A percentile compares a stretch with the other conserved stretches of the same genome.
These are phyloP conservation scores for Candida boleticola DNA, from an alignment of 805 yeast genomes.

Conservation along the genomic window DNA sequence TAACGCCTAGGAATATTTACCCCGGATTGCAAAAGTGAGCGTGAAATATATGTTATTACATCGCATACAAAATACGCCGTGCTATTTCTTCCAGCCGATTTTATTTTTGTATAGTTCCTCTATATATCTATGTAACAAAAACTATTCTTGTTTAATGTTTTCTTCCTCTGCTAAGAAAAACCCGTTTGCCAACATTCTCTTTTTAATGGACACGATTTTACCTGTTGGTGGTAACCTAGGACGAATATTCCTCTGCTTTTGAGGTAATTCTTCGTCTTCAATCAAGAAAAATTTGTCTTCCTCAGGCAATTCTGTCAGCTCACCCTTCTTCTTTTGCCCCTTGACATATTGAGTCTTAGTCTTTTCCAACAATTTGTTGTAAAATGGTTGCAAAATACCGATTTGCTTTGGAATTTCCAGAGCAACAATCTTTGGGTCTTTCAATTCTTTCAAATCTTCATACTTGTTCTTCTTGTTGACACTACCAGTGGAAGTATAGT, in stretches of 20 bases:
- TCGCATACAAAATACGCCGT: too few species aligned
- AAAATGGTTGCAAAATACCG: slow-evolving; percentile 58
- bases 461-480: slow-evolving; percentile 53
- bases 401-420: slow-evolving; percentile 52
- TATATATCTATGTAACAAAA: not conserved
- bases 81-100: too few species aligned
- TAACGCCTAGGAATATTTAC: too few species aligned
- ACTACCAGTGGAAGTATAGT: slow-evolving; percentile 43
- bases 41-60: too few species aligned
- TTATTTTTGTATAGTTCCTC: too few species aligned
- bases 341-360: slow-evolving; percentile 41
- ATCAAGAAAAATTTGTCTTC: slow-evolving; percentile 36
- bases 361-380: slow-evolving; percentile 37
- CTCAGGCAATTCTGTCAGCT: slow-evolving; percentile 40
- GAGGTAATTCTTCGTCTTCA: slow-evolving; percentile 85
- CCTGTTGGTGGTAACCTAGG: slow-evolving; percentile 92
- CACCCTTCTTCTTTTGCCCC: slow-evolving; percentile 41
- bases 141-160: not conserved
- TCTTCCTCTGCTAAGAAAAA: slow-evolving; percentile 46
- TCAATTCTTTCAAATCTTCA: slow-evolving; percentile 61
- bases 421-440: slow-evolving; percentile 51
- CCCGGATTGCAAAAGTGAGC: too few species aligned
- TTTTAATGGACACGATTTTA: slow-evolving; percentile 69
- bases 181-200: slow-evolving; percentile 52
- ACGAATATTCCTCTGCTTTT: slow-evolving; percentile 68